These are phyloP conservation scores for Syzygium aromaticum DNA, from an alignment of 345 rosid species.

Conservation along the genomic window DNA sequence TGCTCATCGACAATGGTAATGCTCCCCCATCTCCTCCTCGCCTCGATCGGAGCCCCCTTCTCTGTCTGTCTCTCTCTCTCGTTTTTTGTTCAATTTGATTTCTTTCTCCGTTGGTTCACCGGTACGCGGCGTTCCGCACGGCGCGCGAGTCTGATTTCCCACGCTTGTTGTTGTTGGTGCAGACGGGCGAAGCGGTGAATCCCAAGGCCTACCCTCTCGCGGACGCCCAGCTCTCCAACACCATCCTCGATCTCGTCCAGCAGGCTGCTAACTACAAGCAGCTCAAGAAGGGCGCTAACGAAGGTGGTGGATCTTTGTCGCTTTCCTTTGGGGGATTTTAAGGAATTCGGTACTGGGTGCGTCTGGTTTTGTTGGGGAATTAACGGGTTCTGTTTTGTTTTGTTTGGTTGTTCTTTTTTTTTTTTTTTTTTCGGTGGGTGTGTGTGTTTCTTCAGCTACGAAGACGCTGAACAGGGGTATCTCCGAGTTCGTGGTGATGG, in stretches of 20 bases:
- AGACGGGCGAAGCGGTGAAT: constrained; percentile 72
- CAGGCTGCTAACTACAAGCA: constrained; percentile 97
- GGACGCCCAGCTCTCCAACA: constrained; percentile 61
- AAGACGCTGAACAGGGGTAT: constrained; percentile 95
- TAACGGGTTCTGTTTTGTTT: neutral
- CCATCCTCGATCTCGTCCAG: constrained; percentile 85
- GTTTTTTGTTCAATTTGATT: neutral
- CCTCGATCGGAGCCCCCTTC: neutral
- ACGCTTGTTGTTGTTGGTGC: neutral
- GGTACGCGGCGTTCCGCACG: too few relatives aligned
- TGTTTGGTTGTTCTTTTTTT: neutral
- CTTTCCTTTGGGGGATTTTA: neutral
- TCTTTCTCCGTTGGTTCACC: too few relatives aligned
- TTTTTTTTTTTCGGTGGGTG: too few relatives aligned
- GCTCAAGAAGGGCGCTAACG: constrained; percentile 99
- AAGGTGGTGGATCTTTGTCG: constrained; percentile 28
- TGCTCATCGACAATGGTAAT: neutral
- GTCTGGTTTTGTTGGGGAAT: neutral
- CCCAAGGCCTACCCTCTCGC: constrained; percentile 94
- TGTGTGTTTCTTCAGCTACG: constrained; percentile 44
- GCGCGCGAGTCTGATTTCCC: too few relatives aligned
- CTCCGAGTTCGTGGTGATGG: constrained; percentile 87
- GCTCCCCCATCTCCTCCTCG: neutral
- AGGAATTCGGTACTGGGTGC: accelerated
- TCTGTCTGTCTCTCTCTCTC: neutral